phyloP scores from a whole-genome alignment of 2,329 filamentous ascomycete genomes.

The Cladosporium sp. region DNA sequence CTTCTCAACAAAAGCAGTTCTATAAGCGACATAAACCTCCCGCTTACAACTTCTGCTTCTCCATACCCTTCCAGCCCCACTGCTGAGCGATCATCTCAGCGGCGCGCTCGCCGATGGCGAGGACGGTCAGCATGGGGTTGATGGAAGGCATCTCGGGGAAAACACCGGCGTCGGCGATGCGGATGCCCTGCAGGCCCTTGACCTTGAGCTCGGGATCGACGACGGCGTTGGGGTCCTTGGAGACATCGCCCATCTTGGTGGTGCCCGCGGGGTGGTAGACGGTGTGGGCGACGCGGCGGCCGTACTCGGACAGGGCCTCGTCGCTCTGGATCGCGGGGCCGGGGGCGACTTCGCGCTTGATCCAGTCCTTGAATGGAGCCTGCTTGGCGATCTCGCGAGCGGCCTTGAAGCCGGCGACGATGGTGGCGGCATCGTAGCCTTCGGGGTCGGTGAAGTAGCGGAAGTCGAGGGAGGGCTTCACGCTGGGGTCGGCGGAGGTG shows the following conservation, averaged over 20 bases:
- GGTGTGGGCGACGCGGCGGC: constrained; percentile 74
- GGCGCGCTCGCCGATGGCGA: constrained; percentile 76
- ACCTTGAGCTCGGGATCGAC: constrained; percentile 74
- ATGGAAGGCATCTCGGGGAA: constrained; percentile 84
- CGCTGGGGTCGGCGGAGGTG: constrained; percentile 67
- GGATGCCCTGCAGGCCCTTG: constrained; percentile 65
- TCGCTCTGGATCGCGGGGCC: constrained; percentile 70
- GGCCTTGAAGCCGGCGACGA: constrained; percentile 71
- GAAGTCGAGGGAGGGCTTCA: constrained; percentile 83
- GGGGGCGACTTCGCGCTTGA: constrained; percentile 76
- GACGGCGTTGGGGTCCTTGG: constrained; percentile 66
- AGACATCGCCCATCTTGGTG: constrained; percentile 80
- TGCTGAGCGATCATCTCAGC: constrained; percentile 79
- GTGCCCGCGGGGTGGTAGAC: constrained; percentile 89
- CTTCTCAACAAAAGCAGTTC: too few species aligned
- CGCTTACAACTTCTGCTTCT: constrained; percentile 51
- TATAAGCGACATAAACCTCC: too few species aligned
- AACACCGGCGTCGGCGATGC: constrained; percentile 81
- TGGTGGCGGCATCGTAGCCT: constrained; percentile 78
- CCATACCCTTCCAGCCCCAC: constrained; percentile 59
- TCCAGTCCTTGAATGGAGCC: constrained; percentile 75
- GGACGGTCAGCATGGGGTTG: constrained; percentile 87
- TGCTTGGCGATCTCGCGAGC: constrained; percentile 73
- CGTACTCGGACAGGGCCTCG: constrained; percentile 78
- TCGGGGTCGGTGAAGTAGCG: constrained; percentile 84